Base-by-base conservation (phyloP, 2,329 filamentous ascomycete genomes). In the Monosporascus sp. region DNA sequence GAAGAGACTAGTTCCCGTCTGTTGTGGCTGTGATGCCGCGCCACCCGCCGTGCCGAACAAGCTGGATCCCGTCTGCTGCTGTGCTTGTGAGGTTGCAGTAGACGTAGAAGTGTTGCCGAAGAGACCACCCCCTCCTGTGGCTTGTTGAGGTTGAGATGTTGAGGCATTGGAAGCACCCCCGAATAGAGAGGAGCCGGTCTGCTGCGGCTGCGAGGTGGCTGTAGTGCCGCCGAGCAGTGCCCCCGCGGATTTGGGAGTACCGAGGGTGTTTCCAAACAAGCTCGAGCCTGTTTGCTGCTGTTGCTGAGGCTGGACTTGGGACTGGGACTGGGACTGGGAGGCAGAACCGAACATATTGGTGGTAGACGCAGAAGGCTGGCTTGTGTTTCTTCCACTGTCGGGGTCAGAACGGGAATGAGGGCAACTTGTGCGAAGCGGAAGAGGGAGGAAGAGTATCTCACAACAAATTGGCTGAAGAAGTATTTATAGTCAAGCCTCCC, bases 401-500 rank as follows among this genome's bases (percentile, higher is more conserved):
- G 40, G 37, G 20, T 52, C 43, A 22, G 50, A 50, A 53, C 41
- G 49, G 27, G 37, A 47, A 52, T 24, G 46, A 27, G 51, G 47
- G 35, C n/a, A 26, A 58, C 48, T 50, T 24, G 43, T 58, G 52
- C 46, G 60, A 40, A 37, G 48, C 50, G 45, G 52, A 49, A 52
- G 37, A 51, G 48, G 54, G 31, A 51, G 48, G 54, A 52, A 59
- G 50, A 50, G 47, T 46, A 22, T 45, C 43, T 67, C 62, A 81
- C 78, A 79, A 78, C 56, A 76, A 68, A 67, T 84, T 85, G 58
- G 82, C 82, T 54, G 79, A 74, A 58, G 76, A 78, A 19, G 82
- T 85, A 70, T 86, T 86, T 70, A 86, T 85, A 64, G 78, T 83
- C 59, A 86, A 75, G 65, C 79, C 81, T 58, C 75, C 79, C 56